Base-by-base conservation (phyloP, 2,329 filamentous ascomycete genomes). In the Apiospora arundinis region DNA sequence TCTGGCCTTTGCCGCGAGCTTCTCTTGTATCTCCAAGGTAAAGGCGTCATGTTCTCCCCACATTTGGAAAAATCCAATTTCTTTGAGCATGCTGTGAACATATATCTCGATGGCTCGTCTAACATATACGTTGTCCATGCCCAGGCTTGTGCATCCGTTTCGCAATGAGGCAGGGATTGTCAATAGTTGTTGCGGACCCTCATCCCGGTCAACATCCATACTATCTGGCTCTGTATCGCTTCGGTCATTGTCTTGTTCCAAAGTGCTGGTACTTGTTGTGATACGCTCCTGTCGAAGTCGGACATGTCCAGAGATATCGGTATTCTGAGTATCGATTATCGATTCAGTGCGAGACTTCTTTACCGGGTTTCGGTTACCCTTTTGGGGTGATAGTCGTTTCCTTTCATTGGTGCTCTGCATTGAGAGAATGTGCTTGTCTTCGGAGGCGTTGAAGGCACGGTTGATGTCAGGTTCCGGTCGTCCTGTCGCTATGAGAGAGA, bases 401-500 rank as follows among this genome's bases (percentile, higher is more conserved):
- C 9, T 14, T 21, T 16, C 25, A 8, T 25, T 18, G 9, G 11
- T 40, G 16, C 8, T 63, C 18, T n/a, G 18, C 32, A 63, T n/a
- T 7, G 56, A 18, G n/a, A 12, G 18, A 21, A 40, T 37, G 8
- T 37, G 56, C n/a, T 37, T 40, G 56, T 40, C 56, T 40, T 63
- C 56, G 2, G 37, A 32, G 32, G 56, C 11, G 6, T 32, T 48
- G 28, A 79, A 73, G 7, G 40, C 40, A 2, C 66, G 67, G 28
- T 71, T 70, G 32, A 80, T 79, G 21, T 80, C 78, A 7, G 60
- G 45, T 28, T 80, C 78, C 12, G 76, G 71, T 2, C 78, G 77
- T 45, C 78, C 79, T 3, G 78, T 80, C 49, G 75, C 74, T 16
- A 80, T 48, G n/a, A 80, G 67, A 0, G 73, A 79, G 9, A 80